Base-by-base conservation (phyloP, 768 basidiomycete species). In the Tricholoma saponaceum region DNA sequence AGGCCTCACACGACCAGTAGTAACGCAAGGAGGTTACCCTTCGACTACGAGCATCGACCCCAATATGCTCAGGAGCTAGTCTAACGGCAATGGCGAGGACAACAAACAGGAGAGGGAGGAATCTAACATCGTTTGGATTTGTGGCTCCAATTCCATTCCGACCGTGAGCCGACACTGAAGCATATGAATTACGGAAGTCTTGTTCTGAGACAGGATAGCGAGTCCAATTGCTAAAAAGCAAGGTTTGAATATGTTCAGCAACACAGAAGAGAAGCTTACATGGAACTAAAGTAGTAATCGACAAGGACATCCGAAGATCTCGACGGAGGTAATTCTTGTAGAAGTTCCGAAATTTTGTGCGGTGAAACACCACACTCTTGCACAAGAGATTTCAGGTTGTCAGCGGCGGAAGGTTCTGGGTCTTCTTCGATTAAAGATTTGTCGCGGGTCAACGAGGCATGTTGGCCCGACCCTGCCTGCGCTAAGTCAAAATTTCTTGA, bases 321-420 rank as follows among this genome's bases (percentile, higher is more conserved):
- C 55, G 82, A 83, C 4, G 90, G 88, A 47, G 95, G 95, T 44
- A 98, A 79, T 63, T 96, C 94, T 67, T 91, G 86, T 18, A 95
- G 77, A 9, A 98, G 82, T 67, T 96, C 95, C 1, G 89, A 85
- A 46, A 98, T 86, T 71, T 94, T 94, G 59, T 93, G 89, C 1
- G 94, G 91, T 16, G 89, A 84, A 35, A 95, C 92, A 5, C 95
- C 95, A 69, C 91, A 98, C 69, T 98, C 94, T 70, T 90, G 89
- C 35, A 96, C 87, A 33, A 98, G 79, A 46, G 84, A 84, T 67
- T 89, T 89, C 51, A 95, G 74, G 63, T 91, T 94, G 67, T 95
- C 92, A 2, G 84, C 90, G 13, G 92, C 88, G 14, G 79, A 76
- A 10, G 78, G 76, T 60, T 82, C 81, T 25, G 72, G 58, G 44